Conservation (phyloP, 140 eudicot genomes). For the Bidens hawaiensis region DNA sequence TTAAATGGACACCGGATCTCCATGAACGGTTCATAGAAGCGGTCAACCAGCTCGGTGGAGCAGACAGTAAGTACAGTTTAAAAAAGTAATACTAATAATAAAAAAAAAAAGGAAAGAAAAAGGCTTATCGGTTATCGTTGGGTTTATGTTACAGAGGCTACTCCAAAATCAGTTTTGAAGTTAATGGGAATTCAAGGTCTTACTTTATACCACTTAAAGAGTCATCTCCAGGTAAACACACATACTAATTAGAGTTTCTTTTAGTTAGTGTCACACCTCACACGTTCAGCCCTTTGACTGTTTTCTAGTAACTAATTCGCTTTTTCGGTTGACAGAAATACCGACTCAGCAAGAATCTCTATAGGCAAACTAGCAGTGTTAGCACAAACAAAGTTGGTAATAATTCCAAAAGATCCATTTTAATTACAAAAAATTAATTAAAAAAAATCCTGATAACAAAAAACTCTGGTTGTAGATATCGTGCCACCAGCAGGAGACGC, state of each 20-base stretch:
- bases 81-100: too few relatives aligned
- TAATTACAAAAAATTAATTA: background rate
- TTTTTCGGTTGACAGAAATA: conserved; percentile 60
- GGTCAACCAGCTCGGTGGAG: conserved; percentile 95
- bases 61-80: conserved; percentile 69
- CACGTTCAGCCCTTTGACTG: background rate
- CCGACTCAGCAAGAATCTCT: conserved; percentile 89
- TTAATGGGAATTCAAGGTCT: conserved; percentile 97
- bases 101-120: too few relatives aligned
- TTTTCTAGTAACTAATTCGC: background rate
- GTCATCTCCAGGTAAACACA: conserved; percentile 87
- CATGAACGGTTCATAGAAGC: conserved; percentile 93
- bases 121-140: background rate
- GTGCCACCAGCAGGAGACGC: conserved; percentile 46
- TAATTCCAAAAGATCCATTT: conserved; percentile 10
- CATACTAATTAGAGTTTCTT: conserved; percentile 9
- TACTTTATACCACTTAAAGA: conserved; percentile 91
- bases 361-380: conserved; percentile 66
- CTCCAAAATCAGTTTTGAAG: conserved; percentile 95
- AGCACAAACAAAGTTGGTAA: conserved; percentile 61
- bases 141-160: conserved; percentile 69
- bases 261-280: too few relatives aligned
- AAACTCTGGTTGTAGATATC: conserved; percentile 19
- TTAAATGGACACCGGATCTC: conserved; percentile 96
- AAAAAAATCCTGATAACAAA: conserved; percentile 8